Evolutionary conservation across 2,329 filamentous ascomycete genomes (phyloP).

Genomic region (Malbranchea cinnamomea): DNA sequence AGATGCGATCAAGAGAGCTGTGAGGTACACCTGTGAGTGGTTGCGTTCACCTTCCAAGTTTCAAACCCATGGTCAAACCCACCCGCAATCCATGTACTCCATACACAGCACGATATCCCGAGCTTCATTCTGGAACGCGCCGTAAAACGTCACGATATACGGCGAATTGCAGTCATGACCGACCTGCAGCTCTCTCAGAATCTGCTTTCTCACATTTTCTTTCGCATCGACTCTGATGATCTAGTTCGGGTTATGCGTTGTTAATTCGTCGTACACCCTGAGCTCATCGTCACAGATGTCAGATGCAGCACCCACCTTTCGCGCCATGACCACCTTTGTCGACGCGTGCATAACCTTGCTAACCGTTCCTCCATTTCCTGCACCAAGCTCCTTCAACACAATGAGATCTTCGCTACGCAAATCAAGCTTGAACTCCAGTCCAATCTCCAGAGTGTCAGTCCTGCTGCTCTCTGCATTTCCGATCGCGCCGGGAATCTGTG

Average conservation of each 20-base stretch:
- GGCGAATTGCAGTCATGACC: slow-evolving; percentile 97
- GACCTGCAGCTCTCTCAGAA: slow-evolving; percentile 91
- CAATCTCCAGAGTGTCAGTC: slow-evolving; percentile 74
- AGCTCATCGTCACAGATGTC: background rate
- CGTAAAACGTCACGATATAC: slow-evolving; percentile 95
- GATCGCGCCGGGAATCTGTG: slow-evolving; percentile 43
- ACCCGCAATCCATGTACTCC: slow-evolving; percentile 99
- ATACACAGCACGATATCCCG: slow-evolving; percentile 99
- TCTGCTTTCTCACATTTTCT: slow-evolving; percentile 90
- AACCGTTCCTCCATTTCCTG: slow-evolving; percentile 92
- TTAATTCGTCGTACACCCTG: background rate
- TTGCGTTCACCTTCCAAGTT: slow-evolving; percentile 4
- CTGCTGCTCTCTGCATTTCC: slow-evolving; percentile 44
- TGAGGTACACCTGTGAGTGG: slow-evolving; percentile 10
- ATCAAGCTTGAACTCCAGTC: slow-evolving; percentile 91
- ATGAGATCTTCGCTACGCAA: slow-evolving; percentile 83
- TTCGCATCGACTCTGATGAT: slow-evolving; percentile 97
- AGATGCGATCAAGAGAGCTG: slow-evolving; percentile 85
- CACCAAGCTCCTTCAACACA: slow-evolving; percentile 84
- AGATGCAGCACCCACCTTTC: slow-evolving; percentile 52
- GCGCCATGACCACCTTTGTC: slow-evolving; percentile 91
- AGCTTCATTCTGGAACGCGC: slow-evolving; percentile 88
- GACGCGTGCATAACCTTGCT: slow-evolving; percentile 94
- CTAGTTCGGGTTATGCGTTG: slow-evolving; percentile 30
- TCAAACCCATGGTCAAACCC: slow-evolving; percentile 27